phyloP scores from a whole-genome alignment of 768 basidiomycete species.

The Suillus brevipes region DNA sequence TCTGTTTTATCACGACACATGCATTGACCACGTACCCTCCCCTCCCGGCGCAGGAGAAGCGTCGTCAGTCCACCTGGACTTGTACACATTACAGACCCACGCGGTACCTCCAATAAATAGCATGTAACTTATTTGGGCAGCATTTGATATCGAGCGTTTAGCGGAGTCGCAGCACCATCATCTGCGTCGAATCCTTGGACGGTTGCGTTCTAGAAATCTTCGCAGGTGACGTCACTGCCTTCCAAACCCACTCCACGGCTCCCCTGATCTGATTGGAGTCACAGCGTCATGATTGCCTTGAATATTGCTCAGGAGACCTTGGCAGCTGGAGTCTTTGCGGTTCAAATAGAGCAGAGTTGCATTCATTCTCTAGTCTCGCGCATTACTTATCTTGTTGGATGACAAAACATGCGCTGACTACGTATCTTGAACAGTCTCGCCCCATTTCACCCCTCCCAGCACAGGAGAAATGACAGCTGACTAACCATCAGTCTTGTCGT shows the following conservation, averaged over 20 bases:
- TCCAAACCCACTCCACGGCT: neutral
- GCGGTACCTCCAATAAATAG: neutral
- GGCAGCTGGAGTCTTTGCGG: neutral
- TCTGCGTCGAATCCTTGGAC: neutral
- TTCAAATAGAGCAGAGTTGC: neutral
- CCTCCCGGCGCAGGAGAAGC: neutral
- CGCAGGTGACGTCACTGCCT: too few species aligned
- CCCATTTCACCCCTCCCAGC: neutral
- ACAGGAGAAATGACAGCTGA: neutral
- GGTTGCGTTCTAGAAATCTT: too few species aligned
- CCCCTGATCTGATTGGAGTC: neutral
- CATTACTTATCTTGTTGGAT: neutral
- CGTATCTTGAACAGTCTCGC: neutral
- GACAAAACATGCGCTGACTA: neutral
- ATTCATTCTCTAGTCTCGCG: neutral
- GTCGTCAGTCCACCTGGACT: neutral
- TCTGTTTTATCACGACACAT: neutral
- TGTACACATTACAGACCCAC: neutral
- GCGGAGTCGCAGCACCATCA: neutral
- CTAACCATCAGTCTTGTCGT: neutral
- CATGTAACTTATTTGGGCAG: neutral
- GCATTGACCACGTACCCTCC: neutral
- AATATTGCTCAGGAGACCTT: neutral
- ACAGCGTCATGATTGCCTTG: neutral
- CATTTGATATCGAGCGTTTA: neutral